Base-by-base conservation (phyloP, 768 basidiomycete species). In the Artomyces pyxidatus region DNA sequence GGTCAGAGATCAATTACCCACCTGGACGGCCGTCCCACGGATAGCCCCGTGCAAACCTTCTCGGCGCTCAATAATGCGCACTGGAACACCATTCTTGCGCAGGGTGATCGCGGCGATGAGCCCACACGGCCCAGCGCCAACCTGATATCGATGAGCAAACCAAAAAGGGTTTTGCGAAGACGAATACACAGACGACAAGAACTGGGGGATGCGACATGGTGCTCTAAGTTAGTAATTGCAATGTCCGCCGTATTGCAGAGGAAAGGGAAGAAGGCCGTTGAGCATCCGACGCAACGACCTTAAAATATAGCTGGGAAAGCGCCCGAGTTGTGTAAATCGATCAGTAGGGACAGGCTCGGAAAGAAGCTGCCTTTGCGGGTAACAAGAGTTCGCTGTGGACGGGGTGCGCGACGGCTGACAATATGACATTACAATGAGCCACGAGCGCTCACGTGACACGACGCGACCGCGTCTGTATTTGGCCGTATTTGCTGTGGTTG, bases 401-500 rank as follows among this genome's bases (percentile, higher is more conserved):
- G n/a, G n/a, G n/a, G n/a, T n/a, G n/a, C n/a, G n/a, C n/a, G n/a
- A n/a, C n/a, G n/a, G n/a, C n/a, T n/a, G n/a, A n/a, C n/a, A n/a
- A n/a, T n/a, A n/a, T n/a, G n/a, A n/a, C n/a, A n/a, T n/a, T n/a
- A n/a, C n/a, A n/a, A n/a, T n/a, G n/a, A n/a, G n/a, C n/a, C n/a
- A n/a, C n/a, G n/a, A n/a, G n/a, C 32, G 32, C 4, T 37, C 67
- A 70, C 67, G 69, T 68, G 67, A 58, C 40, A 0, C 12, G 37
- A 68, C 67, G 69, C 67, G 67, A 32, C 50, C 68, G 67, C 65
- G 69, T 55, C 55, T 65, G 49, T 67, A 17, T 54, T 70, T 68
- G 63, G 23, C 2, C 16, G 32, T 68, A 43, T 70, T 70, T 69
- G 66, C 54, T 51, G 54, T 61, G 59, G 59, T 59, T 61, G 48